Evolutionary conservation across 164 flowering plant genomes (phyloP).

Genomic region (Magnolia kwangsiensis): DNA sequence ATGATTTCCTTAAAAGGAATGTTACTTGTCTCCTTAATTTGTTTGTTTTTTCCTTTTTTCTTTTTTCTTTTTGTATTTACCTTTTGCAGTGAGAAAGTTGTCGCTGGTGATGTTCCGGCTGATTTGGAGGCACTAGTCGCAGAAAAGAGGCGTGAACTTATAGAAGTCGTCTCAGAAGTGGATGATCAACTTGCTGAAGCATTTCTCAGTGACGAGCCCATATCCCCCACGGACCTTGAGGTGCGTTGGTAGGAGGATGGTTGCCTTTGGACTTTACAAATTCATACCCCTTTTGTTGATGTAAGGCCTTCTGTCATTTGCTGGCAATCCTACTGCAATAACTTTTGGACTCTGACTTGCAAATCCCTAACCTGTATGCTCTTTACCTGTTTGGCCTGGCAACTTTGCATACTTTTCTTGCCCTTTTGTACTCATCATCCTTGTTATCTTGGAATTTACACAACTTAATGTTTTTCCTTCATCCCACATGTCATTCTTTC

Average conservation of each 20-base stretch:
- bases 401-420: background rate
- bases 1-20: background rate
- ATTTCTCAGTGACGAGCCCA: constrained; percentile 87
- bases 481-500: background rate
- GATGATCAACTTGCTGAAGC: constrained; percentile 92
- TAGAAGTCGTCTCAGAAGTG: constrained; percentile 92
- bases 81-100: constrained; percentile 68
- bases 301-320: background rate
- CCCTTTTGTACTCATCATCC: background rate
- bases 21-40: background rate
- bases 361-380: background rate
- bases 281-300: background rate
- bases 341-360: background rate
- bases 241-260: constrained; percentile 29
- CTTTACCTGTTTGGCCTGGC: background rate
- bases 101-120: constrained; percentile 64
- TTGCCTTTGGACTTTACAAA: background rate
- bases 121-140: constrained; percentile 63
- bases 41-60: constrained; percentile 10
- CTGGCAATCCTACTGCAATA: background rate
- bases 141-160: constrained; percentile 86
- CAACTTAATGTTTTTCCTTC: background rate
- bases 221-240: constrained; percentile 80
- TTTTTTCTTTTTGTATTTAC: too few species aligned
- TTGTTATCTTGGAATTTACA: too few species aligned